Conservation (phyloP, 192 early-diverging fungal species). For the Entomortierella parvispora region DNA sequence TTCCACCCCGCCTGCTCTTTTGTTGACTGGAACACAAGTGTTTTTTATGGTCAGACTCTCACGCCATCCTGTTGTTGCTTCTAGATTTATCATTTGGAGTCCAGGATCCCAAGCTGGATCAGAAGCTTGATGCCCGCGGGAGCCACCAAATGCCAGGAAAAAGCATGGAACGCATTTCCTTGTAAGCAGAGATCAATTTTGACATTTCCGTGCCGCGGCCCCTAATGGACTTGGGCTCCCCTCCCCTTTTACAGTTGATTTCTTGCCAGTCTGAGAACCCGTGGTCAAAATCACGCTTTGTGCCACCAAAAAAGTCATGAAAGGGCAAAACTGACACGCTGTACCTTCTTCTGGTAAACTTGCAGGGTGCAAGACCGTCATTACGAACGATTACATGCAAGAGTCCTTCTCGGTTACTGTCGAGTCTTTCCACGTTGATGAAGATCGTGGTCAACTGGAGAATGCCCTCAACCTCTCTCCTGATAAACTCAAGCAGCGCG, state of each 20-base stretch:
- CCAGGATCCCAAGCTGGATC: conserved; percentile 68
- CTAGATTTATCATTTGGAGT: conserved; percentile 52
- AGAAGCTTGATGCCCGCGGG: conserved; percentile 71
- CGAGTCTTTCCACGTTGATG: conserved; percentile 76
- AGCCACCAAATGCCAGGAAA: conserved; percentile 76
- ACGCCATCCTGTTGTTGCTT: conserved; percentile 18
- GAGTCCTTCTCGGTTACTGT: conserved; percentile 76
- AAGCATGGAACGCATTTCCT: conserved; percentile 88
- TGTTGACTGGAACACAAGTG: neutral
- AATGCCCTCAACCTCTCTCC: conserved; percentile 64
- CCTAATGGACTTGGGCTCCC: too few relatives aligned
- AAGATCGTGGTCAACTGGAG: conserved; percentile 74
- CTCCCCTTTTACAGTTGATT: neutral
- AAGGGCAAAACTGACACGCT: neutral
- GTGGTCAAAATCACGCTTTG: conserved; percentile 19
- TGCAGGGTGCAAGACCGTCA: conserved; percentile 42
- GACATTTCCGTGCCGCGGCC: neutral
- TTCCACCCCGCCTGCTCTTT: neutral
- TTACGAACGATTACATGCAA: conserved; percentile 76
- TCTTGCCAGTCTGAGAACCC: conserved; percentile 1
- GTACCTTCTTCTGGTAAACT: neutral
- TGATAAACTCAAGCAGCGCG: conserved; percentile 68
- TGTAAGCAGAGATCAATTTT: conserved; percentile 36
- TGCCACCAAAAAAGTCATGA: neutral
- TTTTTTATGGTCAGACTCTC: neutral